Evolutionary conservation across 257 asterid species (phyloP).

Genomic region (Asclepias syriaca): DNA sequence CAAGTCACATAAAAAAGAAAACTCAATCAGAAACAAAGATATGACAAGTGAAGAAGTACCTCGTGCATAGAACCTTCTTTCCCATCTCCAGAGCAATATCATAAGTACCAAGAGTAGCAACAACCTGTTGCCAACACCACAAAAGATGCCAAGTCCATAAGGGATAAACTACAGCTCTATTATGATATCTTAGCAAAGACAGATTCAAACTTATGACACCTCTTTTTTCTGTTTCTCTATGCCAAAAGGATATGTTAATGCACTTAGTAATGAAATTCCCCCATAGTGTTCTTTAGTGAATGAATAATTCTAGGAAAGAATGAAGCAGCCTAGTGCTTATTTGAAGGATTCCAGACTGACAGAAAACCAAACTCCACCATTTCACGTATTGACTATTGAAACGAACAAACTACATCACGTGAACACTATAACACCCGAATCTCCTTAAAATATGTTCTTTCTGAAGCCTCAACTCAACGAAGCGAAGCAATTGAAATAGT

Average conservation of each 20-base stretch:
- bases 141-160: constrained; percentile 7
- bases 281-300: not conserved
- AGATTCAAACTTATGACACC: not conserved
- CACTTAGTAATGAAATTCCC: not conserved
- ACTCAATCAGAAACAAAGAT: not conserved
- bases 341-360: not conserved
- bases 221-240: not conserved
- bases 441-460: not conserved
- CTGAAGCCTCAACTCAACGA: not conserved
- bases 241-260: not conserved
- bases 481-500: not conserved
- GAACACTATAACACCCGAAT: not conserved
- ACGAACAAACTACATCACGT: not conserved
- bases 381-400: not conserved
- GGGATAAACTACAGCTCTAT: not conserved
- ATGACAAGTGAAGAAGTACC: constrained; percentile 32
- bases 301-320: not conserved
- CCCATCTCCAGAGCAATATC: constrained; percentile 85
- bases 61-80: constrained; percentile 81
- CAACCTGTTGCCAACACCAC: constrained; percentile 49
- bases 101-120: constrained; percentile 85
- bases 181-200: not conserved
- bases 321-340: not conserved
- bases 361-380: not conserved
- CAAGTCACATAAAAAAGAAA: not conserved